These are phyloP conservation scores for Trichoderma sp. DNA, from an alignment of 2,329 filamentous ascomycete species.

Conservation along the genomic window DNA sequence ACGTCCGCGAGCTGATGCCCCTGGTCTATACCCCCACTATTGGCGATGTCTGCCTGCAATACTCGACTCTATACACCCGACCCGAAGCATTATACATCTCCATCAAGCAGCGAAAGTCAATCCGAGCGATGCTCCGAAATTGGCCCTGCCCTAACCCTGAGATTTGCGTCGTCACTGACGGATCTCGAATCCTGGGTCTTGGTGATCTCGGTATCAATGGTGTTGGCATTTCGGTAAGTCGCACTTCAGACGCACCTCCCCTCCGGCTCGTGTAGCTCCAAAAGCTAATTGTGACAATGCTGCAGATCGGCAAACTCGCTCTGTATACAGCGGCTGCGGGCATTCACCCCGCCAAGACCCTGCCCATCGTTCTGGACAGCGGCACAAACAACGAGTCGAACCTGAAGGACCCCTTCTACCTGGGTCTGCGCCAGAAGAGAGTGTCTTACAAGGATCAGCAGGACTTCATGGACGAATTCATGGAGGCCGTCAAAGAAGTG, in stretches of 20 bases:
- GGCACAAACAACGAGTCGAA: slow-evolving; percentile 70
- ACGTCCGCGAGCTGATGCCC: slow-evolving; percentile 77
- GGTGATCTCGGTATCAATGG: slow-evolving; percentile 96
- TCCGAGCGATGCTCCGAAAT: slow-evolving; percentile 85
- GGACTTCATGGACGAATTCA: slow-evolving; percentile 96
- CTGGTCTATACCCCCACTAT: slow-evolving; percentile 89
- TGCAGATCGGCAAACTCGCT: slow-evolving; percentile 83
- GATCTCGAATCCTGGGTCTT: slow-evolving; percentile 87
- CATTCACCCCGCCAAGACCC: slow-evolving; percentile 86
- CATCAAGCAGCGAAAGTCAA: slow-evolving; percentile 89
- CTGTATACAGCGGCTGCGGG: slow-evolving; percentile 95
- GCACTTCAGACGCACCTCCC: not conserved
- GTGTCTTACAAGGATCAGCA: slow-evolving; percentile 76
- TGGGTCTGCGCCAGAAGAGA: slow-evolving; percentile 85
- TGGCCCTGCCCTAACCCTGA: slow-evolving; percentile 90
- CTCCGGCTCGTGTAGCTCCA: not conserved
- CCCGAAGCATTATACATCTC: slow-evolving; percentile 97
- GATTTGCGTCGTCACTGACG: slow-evolving; percentile 96
- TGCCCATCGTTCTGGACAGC: slow-evolving; percentile 68
- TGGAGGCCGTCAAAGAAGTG: slow-evolving; percentile 82
- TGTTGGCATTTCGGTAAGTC: slow-evolving; percentile 87
- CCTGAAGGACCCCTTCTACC: slow-evolving; percentile 75
- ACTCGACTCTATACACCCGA: slow-evolving; percentile 93
- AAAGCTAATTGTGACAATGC: slow-evolving; percentile 29
- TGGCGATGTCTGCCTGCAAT: slow-evolving; percentile 94